Evolutionary conservation across 768 basidiomycete species (phyloP), one percentile per base, ranked within the genome.

Genomic region (Obba rivulosa): DNA sequence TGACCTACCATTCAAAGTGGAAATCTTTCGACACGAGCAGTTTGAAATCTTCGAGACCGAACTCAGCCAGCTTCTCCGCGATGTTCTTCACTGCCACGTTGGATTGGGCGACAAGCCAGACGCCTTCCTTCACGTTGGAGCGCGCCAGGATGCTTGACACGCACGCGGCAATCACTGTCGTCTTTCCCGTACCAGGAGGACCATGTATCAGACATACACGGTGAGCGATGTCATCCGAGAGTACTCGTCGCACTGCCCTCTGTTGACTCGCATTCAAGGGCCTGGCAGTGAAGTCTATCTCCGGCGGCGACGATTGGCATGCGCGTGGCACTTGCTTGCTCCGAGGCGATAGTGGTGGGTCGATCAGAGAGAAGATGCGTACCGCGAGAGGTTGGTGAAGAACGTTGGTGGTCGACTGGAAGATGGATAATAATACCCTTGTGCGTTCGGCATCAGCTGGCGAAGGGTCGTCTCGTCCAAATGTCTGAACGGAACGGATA

Each of bases 1-100:
- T 5, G 2, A 49, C 69, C 9, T 37, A 72, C 76, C 76, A 76
- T 22, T 72, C 74, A 17, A 60, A 66, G 48, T 77, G 70, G 46
- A 76, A 77, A 4, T 69, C 75, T 20, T 59, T 62, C 0, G 89
- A 83, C 5, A 77, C 72, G n/a, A 77, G 46, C 1, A 77, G 42
- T 43, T 51, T 70, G 51, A 74, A 77, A 8, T 61, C 49, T 8
- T 25, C 4, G 51, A 74, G 68, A 0, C 40, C 57, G n/a, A 57
- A 52, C 7, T 62, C 57, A 21, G 62, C 49, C 10, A 77, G 60
- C 41, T 71, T 77, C 50, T 75, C 71, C 0, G 74, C 74, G n/a
- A 77, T 75, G 48, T 77, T 77, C 54, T 78, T 78, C 17, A 77
- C 75, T 0, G 72, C 76, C 28, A 77, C 72, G 36, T 77, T 78